Conservation (phyloP, 306 rosid genomes). For the Fragaria ananassa region DNA sequence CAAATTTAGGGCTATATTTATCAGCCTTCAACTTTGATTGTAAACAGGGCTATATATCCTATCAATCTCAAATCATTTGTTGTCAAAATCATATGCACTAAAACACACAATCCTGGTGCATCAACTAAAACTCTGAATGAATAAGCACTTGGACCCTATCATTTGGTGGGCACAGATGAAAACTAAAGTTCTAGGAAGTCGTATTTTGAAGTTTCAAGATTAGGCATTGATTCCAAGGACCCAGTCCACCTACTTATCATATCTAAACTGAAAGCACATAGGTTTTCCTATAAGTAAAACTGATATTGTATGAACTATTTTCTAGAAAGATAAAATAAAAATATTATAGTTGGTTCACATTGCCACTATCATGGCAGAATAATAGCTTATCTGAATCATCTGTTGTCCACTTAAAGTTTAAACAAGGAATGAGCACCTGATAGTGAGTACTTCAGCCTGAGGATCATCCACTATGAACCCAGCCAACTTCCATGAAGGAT, state of each 20-base stretch:
- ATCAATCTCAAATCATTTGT: not conserved
- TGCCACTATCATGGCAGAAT: not conserved
- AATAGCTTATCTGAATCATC: not conserved
- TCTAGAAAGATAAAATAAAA: too few relatives aligned
- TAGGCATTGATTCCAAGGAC: not conserved
- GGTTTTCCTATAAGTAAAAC: not conserved
- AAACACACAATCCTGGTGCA: not conserved
- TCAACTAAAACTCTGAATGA: not conserved
- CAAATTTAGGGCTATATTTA: not conserved
- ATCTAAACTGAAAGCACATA: not conserved
- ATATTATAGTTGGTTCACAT: not conserved
- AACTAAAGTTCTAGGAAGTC: not conserved
- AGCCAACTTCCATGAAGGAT: constrained; percentile 78
- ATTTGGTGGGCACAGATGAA: not conserved
- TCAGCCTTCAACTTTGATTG: not conserved
- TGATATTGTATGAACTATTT: not conserved
- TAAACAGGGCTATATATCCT: not conserved
- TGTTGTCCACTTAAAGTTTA: not conserved
- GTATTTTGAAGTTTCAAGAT: not conserved
- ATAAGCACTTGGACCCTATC: not conserved
- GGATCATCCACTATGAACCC: constrained; percentile 93
- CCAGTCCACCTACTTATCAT: not conserved
- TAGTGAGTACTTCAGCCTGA: constrained; percentile 56
- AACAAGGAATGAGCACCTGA: constrained; percentile 51
- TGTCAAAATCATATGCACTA: not conserved